phyloP scores from a whole-genome alignment of 2,329 filamentous ascomycete genomes.

The Acephala macrosclerotiorum region DNA sequence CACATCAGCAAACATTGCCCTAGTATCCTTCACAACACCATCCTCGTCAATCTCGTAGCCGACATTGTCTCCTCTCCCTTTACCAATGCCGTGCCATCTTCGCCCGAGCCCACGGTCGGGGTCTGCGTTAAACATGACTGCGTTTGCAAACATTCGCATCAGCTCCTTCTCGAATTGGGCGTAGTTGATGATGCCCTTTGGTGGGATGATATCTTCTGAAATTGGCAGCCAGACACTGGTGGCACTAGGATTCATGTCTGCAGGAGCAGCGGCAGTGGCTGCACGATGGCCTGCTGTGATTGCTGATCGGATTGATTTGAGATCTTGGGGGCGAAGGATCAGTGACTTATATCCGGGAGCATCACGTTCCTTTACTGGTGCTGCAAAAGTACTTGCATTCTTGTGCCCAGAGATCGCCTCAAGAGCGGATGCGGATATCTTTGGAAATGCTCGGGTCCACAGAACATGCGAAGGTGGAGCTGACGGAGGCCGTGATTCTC shows the following conservation, averaged over 20 bases:
- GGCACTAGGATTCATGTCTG: slow-evolving; percentile 62
- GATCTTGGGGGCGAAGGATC: slow-evolving; percentile 77
- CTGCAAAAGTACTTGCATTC: slow-evolving; percentile 80
- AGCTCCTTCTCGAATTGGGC: slow-evolving; percentile 92
- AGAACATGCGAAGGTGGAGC: slow-evolving; percentile 72
- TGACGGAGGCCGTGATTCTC: slow-evolving; percentile 51
- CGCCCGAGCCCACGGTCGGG: slow-evolving; percentile 70
- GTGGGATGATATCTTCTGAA: slow-evolving; percentile 80
- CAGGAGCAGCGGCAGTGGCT: slow-evolving; percentile 68
- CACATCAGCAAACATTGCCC: slow-evolving; percentile 89
- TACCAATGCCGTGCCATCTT: slow-evolving; percentile 49
- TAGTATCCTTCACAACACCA: slow-evolving; percentile 84
- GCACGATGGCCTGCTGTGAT: slow-evolving; percentile 76
- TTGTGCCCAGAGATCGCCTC: slow-evolving; percentile 81
- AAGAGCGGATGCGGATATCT: slow-evolving; percentile 75
- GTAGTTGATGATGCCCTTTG: slow-evolving; percentile 90
- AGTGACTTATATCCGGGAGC: slow-evolving; percentile 79
- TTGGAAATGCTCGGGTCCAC: slow-evolving; percentile 78
- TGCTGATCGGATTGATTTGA: slow-evolving; percentile 78
- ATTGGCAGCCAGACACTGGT: slow-evolving; percentile 70
- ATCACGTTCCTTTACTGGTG: slow-evolving; percentile 75
- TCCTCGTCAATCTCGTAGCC: slow-evolving; percentile 79
- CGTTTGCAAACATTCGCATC: slow-evolving; percentile 96
- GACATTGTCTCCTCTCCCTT: slow-evolving; percentile 48
- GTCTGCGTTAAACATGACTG: slow-evolving; percentile 97